A percentile compares a stretch with the other conserved stretches of the same genome.
These are phyloP conservation scores for Symmetrospora coprosmae DNA, from an alignment of 768 basidiomycete species.

Conservation along the genomic window DNA sequence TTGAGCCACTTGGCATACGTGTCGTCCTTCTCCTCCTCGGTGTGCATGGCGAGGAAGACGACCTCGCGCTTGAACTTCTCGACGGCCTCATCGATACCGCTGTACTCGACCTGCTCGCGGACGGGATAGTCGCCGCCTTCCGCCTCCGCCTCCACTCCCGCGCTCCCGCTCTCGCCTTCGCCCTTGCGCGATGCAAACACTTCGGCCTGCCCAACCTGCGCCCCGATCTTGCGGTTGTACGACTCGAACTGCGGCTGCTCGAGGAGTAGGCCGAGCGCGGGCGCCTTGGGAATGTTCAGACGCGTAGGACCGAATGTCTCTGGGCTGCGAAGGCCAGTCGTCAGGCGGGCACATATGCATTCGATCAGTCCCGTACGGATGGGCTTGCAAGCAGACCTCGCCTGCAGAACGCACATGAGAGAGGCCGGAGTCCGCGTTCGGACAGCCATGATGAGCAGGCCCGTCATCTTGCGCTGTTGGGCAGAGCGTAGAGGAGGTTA, in stretches of 20 bases:
- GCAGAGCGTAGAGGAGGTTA: conserved; percentile 10
- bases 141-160: conserved; percentile 8
- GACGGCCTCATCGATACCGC: conserved; percentile 57
- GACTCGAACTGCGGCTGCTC: conserved; percentile 45
- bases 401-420: conserved; percentile 45
- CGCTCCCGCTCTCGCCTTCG: not conserved
- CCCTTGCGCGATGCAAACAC: conserved; percentile 25
- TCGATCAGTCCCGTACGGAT: too few relatives aligned
- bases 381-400: not conserved
- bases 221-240: conserved; percentile 38
- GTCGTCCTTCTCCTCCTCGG: conserved; percentile 62
- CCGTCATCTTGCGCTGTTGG: conserved; percentile 88
- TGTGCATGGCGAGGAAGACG: conserved; percentile 76
- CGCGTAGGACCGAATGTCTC: conserved; percentile 59
- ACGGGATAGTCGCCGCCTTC: conserved; percentile 26
- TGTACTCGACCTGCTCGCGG: conserved; percentile 2
- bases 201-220: conserved; percentile 22
- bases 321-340: conserved; percentile 9
- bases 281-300: conserved; percentile 87
- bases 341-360: not conserved
- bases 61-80: conserved; percentile 66
- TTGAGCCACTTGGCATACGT: conserved; percentile 71
- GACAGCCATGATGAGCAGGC: conserved; percentile 60
- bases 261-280: conserved; percentile 78
- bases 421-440: conserved; percentile 60